These are phyloP conservation scores for Colletotrichum chrysophilum DNA, from an alignment of 2,329 filamentous ascomycete species.

Conservation along the genomic window DNA sequence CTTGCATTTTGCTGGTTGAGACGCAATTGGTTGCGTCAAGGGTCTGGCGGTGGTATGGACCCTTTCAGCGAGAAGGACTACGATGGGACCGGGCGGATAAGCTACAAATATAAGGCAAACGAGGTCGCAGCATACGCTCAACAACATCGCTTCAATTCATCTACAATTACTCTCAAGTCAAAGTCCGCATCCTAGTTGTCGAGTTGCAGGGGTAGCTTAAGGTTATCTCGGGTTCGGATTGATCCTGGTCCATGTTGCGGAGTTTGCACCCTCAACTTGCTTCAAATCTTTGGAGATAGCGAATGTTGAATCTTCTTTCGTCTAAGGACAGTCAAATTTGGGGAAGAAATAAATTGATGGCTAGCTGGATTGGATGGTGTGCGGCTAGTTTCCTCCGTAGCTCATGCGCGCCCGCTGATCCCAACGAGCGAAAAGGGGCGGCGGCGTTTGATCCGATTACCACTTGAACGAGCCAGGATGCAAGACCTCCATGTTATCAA, in stretches of 20 bases:
- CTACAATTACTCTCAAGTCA: rapidly evolving
- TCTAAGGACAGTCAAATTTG: too few relatives aligned
- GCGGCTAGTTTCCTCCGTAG: not conserved
- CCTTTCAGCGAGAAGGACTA: too few relatives aligned
- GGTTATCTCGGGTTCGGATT: not conserved
- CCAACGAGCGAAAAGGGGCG: rapidly evolving
- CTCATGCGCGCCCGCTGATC: not conserved
- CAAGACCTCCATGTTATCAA: not conserved
- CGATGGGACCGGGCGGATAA: too few relatives aligned
- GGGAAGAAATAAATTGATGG: not conserved
- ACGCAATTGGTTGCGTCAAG: too few relatives aligned
- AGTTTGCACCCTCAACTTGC: rapidly evolving
- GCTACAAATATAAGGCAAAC: not conserved
- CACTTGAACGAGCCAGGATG: not conserved
- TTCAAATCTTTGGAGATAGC: not conserved
- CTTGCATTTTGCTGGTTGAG: not conserved
- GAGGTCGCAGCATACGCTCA: not conserved
- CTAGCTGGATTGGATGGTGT: not conserved
- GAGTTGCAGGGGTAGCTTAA: not conserved
- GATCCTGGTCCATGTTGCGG: not conserved
- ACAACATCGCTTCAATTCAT: not conserved
- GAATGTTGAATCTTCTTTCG: too few relatives aligned
- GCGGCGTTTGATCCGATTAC: not conserved
- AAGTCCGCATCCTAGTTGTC: not conserved
- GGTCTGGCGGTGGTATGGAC: too few relatives aligned